Evolutionary conservation across 2,329 filamentous ascomycete species (phyloP).

Genomic region (Colletotrichum euphorbiae): DNA sequence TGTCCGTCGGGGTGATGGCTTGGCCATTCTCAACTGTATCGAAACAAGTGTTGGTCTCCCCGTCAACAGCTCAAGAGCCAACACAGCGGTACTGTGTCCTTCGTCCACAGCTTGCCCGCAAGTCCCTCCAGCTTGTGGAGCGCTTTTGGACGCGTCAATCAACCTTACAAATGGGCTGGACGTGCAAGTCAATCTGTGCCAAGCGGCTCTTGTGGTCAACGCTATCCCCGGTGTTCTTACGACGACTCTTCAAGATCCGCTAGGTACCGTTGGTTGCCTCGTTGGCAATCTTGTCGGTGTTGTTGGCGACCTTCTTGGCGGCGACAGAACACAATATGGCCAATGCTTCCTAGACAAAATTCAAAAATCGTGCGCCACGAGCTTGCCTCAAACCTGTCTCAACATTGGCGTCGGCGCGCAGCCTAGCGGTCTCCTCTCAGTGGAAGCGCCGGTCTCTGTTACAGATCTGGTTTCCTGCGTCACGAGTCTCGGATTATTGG

Average conservation of each 20-base stretch:
- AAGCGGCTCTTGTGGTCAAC: not conserved
- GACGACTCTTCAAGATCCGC: not conserved
- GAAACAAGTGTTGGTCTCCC: not conserved
- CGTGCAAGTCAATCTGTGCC: conserved; percentile 6
- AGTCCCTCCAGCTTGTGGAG: not conserved
- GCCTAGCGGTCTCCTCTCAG: not conserved
- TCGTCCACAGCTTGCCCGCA: not conserved
- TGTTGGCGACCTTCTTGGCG: not conserved
- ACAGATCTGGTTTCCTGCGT: conserved; percentile 4
- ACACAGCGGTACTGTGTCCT: not conserved
- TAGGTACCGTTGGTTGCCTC: not conserved
- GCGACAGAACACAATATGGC: not conserved
- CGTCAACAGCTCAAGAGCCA: not conserved
- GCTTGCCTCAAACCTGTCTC: conserved; percentile 9
- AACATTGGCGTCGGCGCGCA: conserved; percentile 17
- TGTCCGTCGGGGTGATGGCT: not conserved
- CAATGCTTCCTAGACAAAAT: not conserved
- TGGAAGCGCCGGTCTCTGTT: not conserved
- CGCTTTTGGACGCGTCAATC: conserved; percentile 7
- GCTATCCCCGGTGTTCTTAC: not conserved
- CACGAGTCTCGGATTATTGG: conserved; percentile 4
- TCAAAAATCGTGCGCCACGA: conserved; percentile 1
- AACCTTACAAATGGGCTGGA: not conserved
- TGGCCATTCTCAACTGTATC: conserved; percentile 13
- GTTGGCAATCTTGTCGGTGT: not conserved